Evolutionary conservation across 352 stramenopile species (phyloP), one percentile per base, ranked within the genome.

Genomic region (Globisporangium cystogenes): DNA sequence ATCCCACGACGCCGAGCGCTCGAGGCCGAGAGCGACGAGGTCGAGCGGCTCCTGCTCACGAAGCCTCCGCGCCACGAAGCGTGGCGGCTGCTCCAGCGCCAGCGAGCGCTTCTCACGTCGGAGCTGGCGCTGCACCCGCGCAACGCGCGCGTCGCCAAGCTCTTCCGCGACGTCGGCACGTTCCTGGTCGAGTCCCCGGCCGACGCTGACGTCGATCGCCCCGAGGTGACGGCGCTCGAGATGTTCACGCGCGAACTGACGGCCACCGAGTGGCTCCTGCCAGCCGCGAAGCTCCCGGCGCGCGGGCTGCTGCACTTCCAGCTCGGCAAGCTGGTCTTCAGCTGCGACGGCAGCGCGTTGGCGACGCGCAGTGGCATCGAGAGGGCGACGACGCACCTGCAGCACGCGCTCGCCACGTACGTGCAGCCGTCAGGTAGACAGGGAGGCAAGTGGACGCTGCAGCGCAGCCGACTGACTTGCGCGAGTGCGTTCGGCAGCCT

Each of bases 301-400:
- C 62, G 70, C 48, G 73, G 73, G 18, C 49, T 79, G 0, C 48
- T 84, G 27, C 63, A 77, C 20, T 71, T 72, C 39, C 70, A 81
- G 44, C 70, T 81, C 21, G 70, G 68, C 18, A 81, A 75, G 54
- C 21, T 76, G 8, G 24, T 70, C 14, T 62, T 59, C 39, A 53
- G 70, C 18, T 42, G 62, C 6, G 43, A n/a, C n/a, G n/a, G n/a
- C n/a, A n/a, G n/a, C n/a, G n/a, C n/a, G n/a, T n/a, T n/a, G n/a
- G n/a, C n/a, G n/a, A n/a, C 43, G 24, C 0, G 15, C n/a, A 15
- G 5, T 24, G 10, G 43, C 41, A 42, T 62, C n/a, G 37, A 69
- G 55, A 39, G 48, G 31, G 63, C 58, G 48, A 53, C 23, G 26
- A 57, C 65, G 27, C 60, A 76, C 55, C 60, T 78, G 12, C 64